Percentiles rank a stretch among this genome's conserved stretches.
Conservation (phyloP, 2,329 filamentous ascomycete genomes). For the Stachybotrys chartarum region DNA sequence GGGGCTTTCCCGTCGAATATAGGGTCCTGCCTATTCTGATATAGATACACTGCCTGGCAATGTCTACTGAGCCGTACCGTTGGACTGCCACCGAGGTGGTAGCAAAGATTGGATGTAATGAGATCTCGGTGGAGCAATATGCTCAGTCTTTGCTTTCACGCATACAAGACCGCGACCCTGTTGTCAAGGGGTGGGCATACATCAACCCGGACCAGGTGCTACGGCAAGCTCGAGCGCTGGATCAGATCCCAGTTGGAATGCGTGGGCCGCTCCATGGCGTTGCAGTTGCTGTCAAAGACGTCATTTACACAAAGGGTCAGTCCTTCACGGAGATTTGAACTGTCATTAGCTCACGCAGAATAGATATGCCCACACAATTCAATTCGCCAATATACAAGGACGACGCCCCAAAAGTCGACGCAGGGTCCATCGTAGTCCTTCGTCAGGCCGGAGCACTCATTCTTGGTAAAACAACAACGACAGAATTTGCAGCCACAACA, state of each 20-base stretch:
- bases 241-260: constrained; percentile 35
- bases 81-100: constrained; percentile 34
- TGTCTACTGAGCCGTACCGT: constrained; percentile 2
- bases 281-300: constrained; percentile 51
- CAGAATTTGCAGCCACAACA: constrained; percentile 54
- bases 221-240: constrained; percentile 39
- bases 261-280: constrained; percentile 51
- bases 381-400: constrained; percentile 47
- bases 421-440: constrained; percentile 42
- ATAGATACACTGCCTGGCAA: no score
- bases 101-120: constrained; percentile 26
- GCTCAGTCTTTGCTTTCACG: constrained; percentile 37
- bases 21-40: no score
- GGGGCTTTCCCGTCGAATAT: no score
- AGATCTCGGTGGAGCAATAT: constrained; percentile 43
- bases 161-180: constrained; percentile 33
- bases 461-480: constrained; percentile 40
- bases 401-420: constrained; percentile 39
- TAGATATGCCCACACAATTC: constrained; percentile 50
- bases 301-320: constrained; percentile 48
- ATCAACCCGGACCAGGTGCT: constrained; percentile 36
- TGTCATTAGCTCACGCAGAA: not conserved
- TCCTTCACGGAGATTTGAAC: no score
- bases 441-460: constrained; percentile 49
- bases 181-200: constrained; percentile 44